Conservation (phyloP, 2,329 filamentous ascomycete genomes). For the Claviceps sp. region DNA sequence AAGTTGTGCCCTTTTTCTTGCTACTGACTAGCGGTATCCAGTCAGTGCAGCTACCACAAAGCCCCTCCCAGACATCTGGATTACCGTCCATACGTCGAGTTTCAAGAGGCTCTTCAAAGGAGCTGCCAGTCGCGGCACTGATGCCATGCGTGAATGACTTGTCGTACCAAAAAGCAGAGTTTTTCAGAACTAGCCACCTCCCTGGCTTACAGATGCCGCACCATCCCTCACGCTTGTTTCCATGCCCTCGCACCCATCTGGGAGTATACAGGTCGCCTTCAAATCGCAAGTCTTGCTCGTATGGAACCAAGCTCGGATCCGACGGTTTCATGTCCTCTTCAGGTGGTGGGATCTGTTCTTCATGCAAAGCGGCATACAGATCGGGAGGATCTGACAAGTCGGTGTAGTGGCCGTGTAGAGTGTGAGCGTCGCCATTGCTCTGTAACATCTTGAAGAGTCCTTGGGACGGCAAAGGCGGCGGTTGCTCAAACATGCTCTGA, state of each 20-base stretch:
- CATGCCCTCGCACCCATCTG: slow-evolving; percentile 70
- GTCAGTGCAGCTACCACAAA: slow-evolving; percentile 65
- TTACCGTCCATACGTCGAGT: slow-evolving; percentile 67
- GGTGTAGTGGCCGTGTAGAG: slow-evolving; percentile 55
- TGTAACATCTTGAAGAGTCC: slow-evolving; percentile 61
- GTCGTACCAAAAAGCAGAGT: slow-evolving; percentile 88
- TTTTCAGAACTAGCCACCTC: slow-evolving; percentile 77
- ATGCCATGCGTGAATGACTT: slow-evolving; percentile 84
- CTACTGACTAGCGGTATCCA: slow-evolving; percentile 73
- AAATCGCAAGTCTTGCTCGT: slow-evolving; percentile 68
- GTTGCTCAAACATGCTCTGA: slow-evolving; percentile 41
- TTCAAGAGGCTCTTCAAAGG: slow-evolving; percentile 65
- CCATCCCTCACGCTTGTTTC: slow-evolving; percentile 81
- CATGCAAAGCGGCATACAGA: slow-evolving; percentile 59
- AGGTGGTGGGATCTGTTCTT: slow-evolving; percentile 60
- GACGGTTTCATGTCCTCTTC: slow-evolving; percentile 70
- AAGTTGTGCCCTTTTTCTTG: slow-evolving; percentile 86
- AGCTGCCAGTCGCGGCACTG: slow-evolving; percentile 64
- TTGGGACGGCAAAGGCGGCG: slow-evolving; percentile 53
- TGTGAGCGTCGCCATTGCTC: slow-evolving; percentile 58
- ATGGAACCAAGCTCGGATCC: slow-evolving; percentile 61
- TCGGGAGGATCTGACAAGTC: slow-evolving; percentile 65
- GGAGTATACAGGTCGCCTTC: slow-evolving; percentile 74
- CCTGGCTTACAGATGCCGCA: slow-evolving; percentile 80
- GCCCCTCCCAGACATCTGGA: slow-evolving; percentile 67